Base-by-base conservation (phyloP, 768 basidiomycete species). In the Lactarius quietus region DNA sequence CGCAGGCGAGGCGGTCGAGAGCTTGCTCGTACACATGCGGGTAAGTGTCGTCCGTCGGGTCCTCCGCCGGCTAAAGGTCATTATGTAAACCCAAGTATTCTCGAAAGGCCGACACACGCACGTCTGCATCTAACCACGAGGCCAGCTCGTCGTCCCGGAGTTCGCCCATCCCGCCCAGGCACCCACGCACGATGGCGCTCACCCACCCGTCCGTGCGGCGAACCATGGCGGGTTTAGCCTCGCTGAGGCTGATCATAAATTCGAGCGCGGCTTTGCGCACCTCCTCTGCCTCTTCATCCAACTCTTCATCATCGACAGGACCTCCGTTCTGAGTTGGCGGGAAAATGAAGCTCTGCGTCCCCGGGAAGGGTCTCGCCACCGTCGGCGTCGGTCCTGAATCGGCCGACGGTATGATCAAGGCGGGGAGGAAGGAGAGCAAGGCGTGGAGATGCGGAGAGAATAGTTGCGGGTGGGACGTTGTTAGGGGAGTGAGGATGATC, bases 1-100 rank as follows among this genome's bases (percentile, higher is more conserved):
- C 90, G 74, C 87, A 87, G 12, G 93, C 90, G 4, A 95, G 74
- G 9, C 93, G 79, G 74, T 96, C 94, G 1, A 95, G 76, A 0
- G 89, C 82, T 68, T 94, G 91, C 69, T 96, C 93, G 65, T 92
- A 93, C 31, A 89, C 80, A 38, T 86, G 86, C 2, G 88, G 89
- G 45, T 88, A 86, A 1, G 78, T 81, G 51, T 90, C 88, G 31
- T 90, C 82, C 66, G 78, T 84, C 31, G 82, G 85, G 65, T 80
- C 83, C 5, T 84, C 78, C 1, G 88, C 85, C 7, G 87, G 88
- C 87, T 90, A 71, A 41, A 66, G 59, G 29, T 20, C 55, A 51
- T 57, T 66, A 67, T 39, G 45, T 52, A 35, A 35, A 39, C n/a
- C 23, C 18, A 57, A 31, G 35, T 15, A 51, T n/a, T 39, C 63